Conservation (phyloP, 202 grass and related monocot species). For the Panicum hallii region DNA sequence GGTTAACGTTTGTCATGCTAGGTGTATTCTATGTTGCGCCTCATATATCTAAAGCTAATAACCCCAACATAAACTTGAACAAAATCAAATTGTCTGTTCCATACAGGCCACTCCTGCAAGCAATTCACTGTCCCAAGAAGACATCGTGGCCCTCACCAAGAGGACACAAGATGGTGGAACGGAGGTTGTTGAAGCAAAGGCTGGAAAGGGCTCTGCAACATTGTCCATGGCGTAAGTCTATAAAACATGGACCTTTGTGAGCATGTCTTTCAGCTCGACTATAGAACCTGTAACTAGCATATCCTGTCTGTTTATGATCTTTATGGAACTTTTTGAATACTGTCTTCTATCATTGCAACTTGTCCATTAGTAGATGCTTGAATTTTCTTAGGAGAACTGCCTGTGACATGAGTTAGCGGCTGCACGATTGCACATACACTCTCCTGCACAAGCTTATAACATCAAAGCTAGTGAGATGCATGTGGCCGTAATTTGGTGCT, state of each 20-base stretch:
- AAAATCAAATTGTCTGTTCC: slow-evolving; percentile 17
- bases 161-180: slow-evolving; percentile 98
- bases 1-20: neutral
- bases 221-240: slow-evolving; percentile 98
- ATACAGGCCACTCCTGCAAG: slow-evolving; percentile 75
- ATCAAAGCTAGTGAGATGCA: neutral
- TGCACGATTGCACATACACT: neutral
- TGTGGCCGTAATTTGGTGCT: neutral
- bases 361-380: neutral
- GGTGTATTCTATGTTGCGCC: neutral
- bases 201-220: slow-evolving; percentile 92
- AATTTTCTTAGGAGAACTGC: neutral
- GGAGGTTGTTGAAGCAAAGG: slow-evolving; percentile 95
- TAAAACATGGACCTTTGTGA: neutral
- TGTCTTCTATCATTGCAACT: neutral
- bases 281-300: slow-evolving; percentile 6
- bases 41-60: neutral
- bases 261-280: neutral
- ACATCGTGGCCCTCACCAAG: slow-evolving; percentile 87
- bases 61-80: neutral
- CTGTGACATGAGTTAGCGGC: neutral
- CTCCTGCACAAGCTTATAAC: neutral
- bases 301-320: neutral
- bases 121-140: slow-evolving; percentile 74
- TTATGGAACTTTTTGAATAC: neutral